These are phyloP conservation scores for Coemansia sp. DNA, from an alignment of 192 early-diverging fungal genomes.

Conservation along the genomic window DNA sequence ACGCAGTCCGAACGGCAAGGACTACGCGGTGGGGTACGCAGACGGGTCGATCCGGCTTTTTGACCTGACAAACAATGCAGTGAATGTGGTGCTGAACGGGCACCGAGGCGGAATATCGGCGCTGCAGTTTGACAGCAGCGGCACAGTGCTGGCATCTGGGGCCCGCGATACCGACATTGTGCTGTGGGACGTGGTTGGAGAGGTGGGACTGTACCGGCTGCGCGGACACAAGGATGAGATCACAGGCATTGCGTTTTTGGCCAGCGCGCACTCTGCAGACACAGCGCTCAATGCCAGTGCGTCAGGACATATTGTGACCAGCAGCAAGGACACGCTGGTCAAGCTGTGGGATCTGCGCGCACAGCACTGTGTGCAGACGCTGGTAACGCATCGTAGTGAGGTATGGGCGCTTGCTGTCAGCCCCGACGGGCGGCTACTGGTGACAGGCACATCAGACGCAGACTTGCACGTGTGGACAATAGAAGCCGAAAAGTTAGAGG, in stretches of 20 bases:
- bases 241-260: constrained; percentile 57
- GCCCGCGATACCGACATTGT: constrained; percentile 92
- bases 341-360: constrained; percentile 97
- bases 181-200: constrained; percentile 92
- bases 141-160: constrained; percentile 84
- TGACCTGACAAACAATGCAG: constrained; percentile 57
- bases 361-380: constrained; percentile 91
- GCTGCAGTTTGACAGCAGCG: constrained; percentile 75
- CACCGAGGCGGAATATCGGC: constrained; percentile 85
- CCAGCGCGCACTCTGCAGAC: constrained; percentile 8
- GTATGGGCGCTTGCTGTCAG: constrained; percentile 84
- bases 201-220: constrained; percentile 82
- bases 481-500: constrained; percentile 44
- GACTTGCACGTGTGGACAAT: constrained; percentile 89
- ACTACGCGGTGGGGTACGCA: constrained; percentile 88
- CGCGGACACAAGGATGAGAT: constrained; percentile 96
- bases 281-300: constrained; percentile 53
- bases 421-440: constrained; percentile 61
- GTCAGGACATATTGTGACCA: constrained; percentile 74
- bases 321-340: constrained; percentile 92
- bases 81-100: constrained; percentile 81
- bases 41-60: constrained; percentile 94
- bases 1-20: constrained; percentile 62
- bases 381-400: constrained; percentile 89
- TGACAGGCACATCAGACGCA: constrained; percentile 83